Base-by-base conservation (phyloP, 1,139 yeast genomes). In the Candida frijolesensis region DNA sequence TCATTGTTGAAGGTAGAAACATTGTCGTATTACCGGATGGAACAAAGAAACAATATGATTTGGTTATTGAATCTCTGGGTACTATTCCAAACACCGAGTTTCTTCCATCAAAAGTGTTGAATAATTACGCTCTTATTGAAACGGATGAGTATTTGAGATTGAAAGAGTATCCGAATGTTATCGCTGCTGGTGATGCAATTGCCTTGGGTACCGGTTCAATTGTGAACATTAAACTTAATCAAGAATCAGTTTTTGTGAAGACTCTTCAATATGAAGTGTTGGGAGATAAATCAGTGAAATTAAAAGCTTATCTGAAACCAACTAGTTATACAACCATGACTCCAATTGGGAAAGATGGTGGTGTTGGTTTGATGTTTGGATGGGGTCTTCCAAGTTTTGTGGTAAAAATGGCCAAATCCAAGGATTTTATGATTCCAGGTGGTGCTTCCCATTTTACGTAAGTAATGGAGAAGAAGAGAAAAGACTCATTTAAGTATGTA, bases 281-380 rank as follows among this genome's bases (percentile, higher is more conserved):
- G 43, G 61, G 56, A 7, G 48, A 47, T 27, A 45, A 53, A 11
- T 41, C 51, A 14, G 46, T 55, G 4, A 46, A 42, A 4, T 54
- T 61, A 22, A 57, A 54, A 39, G 46, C 59, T 6, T 63, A 60
- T 46, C 50, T 49, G 25, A 47, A 43, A 8, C 38, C 55, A 6
- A 48, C 53, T 4, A 46, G 45, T n/a, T 39, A 43, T 5, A 57
- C 58, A 0, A 46, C 60, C 11, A 12, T 70, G 1, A 64, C 71
- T 11, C 78, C 79, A 11, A 63, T 73, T 45, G 69, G 75, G 4
- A 65, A 61, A 53, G 55, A 60, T 2, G 75, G 75, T 19, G 79
- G 78, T 22, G 71, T 72, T 45, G 77, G 75, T 14, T 45, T 59
- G 8, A 29, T 60, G 0, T 67, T 58, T 51, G 76, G 75, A 4